Percentiles rank a stretch among this genome's conserved stretches.
Evolutionary conservation across 2,329 filamentous ascomycete species (phyloP).

Genomic region (Colletotrichum tofieldiae): DNA sequence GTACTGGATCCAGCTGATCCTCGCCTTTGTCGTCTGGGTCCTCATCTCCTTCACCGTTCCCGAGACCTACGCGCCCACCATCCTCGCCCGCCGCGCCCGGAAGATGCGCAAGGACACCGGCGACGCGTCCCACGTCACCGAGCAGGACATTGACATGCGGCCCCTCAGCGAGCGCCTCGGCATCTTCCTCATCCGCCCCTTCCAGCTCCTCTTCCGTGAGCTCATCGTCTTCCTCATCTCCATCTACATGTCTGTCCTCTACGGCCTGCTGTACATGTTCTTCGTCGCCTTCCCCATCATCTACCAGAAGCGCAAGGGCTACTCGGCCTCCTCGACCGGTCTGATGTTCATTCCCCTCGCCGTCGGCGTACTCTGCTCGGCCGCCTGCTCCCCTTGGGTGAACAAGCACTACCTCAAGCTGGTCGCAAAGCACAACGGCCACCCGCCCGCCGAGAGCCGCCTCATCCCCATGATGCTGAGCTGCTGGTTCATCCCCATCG

Average conservation of each 20-base stretch:
- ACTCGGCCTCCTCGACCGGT: conserved; percentile 80
- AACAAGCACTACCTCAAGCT: conserved; percentile 86
- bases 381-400: conserved; percentile 78
- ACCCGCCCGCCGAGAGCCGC: conserved; percentile 83
- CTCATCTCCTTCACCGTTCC: conserved; percentile 91
- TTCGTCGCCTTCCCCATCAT: conserved; percentile 80
- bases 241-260: conserved; percentile 88
- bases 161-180: conserved; percentile 78
- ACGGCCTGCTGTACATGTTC: conserved; percentile 83
- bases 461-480: conserved; percentile 87
- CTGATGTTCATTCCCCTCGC: conserved; percentile 91
- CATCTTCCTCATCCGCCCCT: conserved; percentile 85
- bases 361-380: conserved; percentile 79
- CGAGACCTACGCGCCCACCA: conserved; percentile 88
- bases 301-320: conserved; percentile 86
- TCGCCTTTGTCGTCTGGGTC: conserved; percentile 78
- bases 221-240: conserved; percentile 89
- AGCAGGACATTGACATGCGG: conserved; percentile 83
- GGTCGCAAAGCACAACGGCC: conserved; percentile 75
- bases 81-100: conserved; percentile 79
- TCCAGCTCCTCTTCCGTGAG: conserved; percentile 88
- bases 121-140: conserved; percentile 79
- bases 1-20: conserved; percentile 89
- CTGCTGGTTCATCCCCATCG: conserved; percentile 79
- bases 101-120: conserved; percentile 81